Evolutionary conservation across 371 early-diverging fungal species (phyloP), one percentile per base, ranked within the genome.

Genomic region (Mucor ambiguus): DNA sequence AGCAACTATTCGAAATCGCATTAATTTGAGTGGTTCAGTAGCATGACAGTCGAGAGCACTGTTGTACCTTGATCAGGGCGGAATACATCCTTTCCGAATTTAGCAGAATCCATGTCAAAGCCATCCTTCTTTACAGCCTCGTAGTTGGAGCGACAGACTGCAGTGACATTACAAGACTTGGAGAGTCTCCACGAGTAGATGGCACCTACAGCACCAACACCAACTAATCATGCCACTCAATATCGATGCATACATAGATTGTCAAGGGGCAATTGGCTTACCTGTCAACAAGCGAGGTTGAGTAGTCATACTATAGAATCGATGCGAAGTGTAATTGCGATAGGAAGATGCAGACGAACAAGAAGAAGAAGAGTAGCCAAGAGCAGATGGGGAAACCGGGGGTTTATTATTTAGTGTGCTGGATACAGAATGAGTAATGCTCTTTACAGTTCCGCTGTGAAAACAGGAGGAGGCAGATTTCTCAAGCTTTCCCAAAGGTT

Each of bases 111-210:
- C 57, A 95, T 89, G 22, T 76, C 67, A 67, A 93, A 89, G n/a
- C 94, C 95, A 3, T 79, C 54, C 20, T 72, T 48, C 30, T 73
- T 76, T 38, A 93, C 93, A 9, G 67, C 71, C 16, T 85, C 80
- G 70, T 86, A 94, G 77, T 93, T 94, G 46, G 92, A 93, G 29
- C 96, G 89, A 75, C 94, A 94, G 2, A 95, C 93, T 16, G 89
- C 75, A 0, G 91, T 90, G 46, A 93, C 87, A 35, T 81, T 67
- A 22, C 82, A 84, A 18, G 83, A 71, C 35, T 81, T 74, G 22
- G 90, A 83, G 58, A 95, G 78, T 49, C 92, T 85, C 85, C 89
- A 90, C 16, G 85, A 87, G 70, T 89, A 92, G 64, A 91, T 82
- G 35, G 90, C 86, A 41, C 93, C 95, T 26, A 94, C 80, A 33